These are phyloP conservation scores for Ramicandelaber brevisporus DNA, from an alignment of 192 early-diverging fungal genomes.

Conservation along the genomic window DNA sequence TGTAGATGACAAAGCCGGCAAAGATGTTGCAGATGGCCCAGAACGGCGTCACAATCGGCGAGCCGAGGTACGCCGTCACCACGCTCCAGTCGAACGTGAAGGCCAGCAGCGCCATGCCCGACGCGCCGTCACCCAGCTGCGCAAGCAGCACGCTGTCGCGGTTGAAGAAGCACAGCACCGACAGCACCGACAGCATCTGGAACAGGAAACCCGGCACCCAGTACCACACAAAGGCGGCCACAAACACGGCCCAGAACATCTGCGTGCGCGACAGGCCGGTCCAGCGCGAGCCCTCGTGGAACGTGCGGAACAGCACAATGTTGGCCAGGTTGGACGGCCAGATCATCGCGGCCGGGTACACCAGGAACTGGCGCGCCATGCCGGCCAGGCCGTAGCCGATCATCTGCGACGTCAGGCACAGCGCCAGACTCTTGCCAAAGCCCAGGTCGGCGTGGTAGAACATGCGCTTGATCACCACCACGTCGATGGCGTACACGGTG, in stretches of 20 bases:
- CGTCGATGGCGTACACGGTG: slow-evolving; percentile 48
- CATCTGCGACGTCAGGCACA: slow-evolving; percentile 42
- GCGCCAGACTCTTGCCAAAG: slow-evolving; percentile 25
- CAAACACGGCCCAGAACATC: slow-evolving; percentile 20
- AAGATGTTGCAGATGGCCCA: slow-evolving; percentile 48
- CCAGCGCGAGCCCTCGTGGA: slow-evolving; percentile 26
- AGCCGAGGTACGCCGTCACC: slow-evolving; percentile 22
- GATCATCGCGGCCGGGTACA: slow-evolving; percentile 62
- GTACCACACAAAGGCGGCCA: slow-evolving; percentile 19
- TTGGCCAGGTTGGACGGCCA: slow-evolving; percentile 64
- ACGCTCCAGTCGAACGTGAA: slow-evolving; percentile 58
- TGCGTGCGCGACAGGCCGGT: slow-evolving; percentile 20
- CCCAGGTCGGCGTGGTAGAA: slow-evolving; percentile 46
- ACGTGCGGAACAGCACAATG: slow-evolving; percentile 48
- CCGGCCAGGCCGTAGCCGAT: slow-evolving; percentile 45
- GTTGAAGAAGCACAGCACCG: slow-evolving; percentile 37
- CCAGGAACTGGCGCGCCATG: slow-evolving; percentile 48
- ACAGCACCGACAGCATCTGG: slow-evolving; percentile 34
- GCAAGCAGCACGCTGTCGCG: slow-evolving; percentile 12
- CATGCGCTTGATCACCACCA: slow-evolving; percentile 35
- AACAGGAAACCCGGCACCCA: slow-evolving; percentile 39
- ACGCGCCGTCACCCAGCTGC: slow-evolving; percentile 18
- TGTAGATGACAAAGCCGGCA: slow-evolving; percentile 35
- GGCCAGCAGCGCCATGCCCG: slow-evolving; percentile 39
- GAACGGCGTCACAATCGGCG: slow-evolving; percentile 52